A percentile compares a stretch with the other conserved stretches of the same genome.
Evolutionary conservation across 257 asterid genomes (phyloP).

Genomic region (Verbascum thapsus): DNA sequence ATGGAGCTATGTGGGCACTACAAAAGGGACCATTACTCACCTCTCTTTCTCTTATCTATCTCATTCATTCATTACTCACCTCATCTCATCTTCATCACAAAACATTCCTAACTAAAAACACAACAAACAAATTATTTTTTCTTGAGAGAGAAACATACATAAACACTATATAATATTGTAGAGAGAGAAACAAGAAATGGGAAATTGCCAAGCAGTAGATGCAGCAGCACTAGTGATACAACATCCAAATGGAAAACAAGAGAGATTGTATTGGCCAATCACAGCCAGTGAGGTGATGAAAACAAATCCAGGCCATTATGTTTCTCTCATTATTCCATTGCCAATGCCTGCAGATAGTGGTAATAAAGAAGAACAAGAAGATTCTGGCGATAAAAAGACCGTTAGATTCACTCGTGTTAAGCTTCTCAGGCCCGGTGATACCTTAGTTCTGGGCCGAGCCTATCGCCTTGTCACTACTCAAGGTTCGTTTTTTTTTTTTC

Average conservation of each 20-base stretch:
- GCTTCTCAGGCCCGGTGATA: slow-evolving; percentile 64
- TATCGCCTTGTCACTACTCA: slow-evolving; percentile 69
- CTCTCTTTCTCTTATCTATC: slow-evolving; percentile 23
- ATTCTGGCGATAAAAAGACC: slow-evolving; percentile 38
- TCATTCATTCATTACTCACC: slow-evolving; percentile 22
- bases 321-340: slow-evolving; percentile 57
- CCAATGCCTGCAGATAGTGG: slow-evolving; percentile 28
- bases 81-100: slow-evolving; percentile 17
- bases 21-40: slow-evolving; percentile 31
- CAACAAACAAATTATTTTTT: neutral
- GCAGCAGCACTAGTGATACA: slow-evolving; percentile 70
- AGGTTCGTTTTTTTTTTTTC: slow-evolving; percentile 39
- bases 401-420: slow-evolving; percentile 58
- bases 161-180: neutral
- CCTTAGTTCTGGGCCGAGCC: slow-evolving; percentile 60
- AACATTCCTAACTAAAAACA: slow-evolving; percentile 25
- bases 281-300: slow-evolving; percentile 65
- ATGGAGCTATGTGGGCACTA: slow-evolving; percentile 22
- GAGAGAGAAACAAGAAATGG: slow-evolving; percentile 46
- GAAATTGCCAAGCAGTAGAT: slow-evolving; percentile 73
- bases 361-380: too few species aligned
- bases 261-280: slow-evolving; percentile 58
- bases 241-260: slow-evolving; percentile 62
- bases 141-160: neutral
- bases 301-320: slow-evolving; percentile 66